Evolutionary conservation across 2,329 filamentous ascomycete genomes (phyloP), one percentile per base, ranked within the genome.

Genomic region (Fusarium pseudograminearum): DNA sequence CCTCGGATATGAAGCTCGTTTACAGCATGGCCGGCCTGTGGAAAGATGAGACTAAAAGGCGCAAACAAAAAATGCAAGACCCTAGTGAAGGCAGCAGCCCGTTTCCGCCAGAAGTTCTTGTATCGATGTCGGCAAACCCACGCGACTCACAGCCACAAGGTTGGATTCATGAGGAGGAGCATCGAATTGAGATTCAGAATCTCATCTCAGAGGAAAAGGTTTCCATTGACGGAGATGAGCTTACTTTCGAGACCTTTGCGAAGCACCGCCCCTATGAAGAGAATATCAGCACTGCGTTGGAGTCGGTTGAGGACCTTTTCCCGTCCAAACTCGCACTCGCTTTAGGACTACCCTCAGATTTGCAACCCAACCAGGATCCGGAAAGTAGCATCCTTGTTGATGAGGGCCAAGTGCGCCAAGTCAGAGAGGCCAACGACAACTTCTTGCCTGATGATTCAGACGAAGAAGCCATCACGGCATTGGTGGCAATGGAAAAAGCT

Each of bases 161-260:
- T 0, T 99, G 96, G 95, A 91, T 98, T 57, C 94, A 98, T 71
- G 95, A 98, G 77, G 90, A 93, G 47, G 94, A 97, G 75, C 95
- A 91, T 75, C 84, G 88, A 33, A 83, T 89, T 44, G 85, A 91
- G 71, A 82, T 97, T 3, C 79, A 83, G 31, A 81, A 86, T 28
- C 83, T 97, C 26, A 87, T 92, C 11, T 76, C 81, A 2, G 84
- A 90, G 26, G 94, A 98, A 76, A 86, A 83, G 63, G 79, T 79
- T 7, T 80, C 79, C 28, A 78, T 82, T 26, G 82, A 78, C 18
- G 42, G 45, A 18, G 74, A 78, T 8, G 76, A 82, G 12, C 67
- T 87, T 15, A 84, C 82, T 1, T 94, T 95, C 72, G 87, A 91
- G 30, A 86, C 81, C 1, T 96, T 94, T 77, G 82, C 92, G 9